These are phyloP conservation scores for Flaveria brownii DNA, from an alignment of 129 eudicot species.

Conservation along the genomic window DNA sequence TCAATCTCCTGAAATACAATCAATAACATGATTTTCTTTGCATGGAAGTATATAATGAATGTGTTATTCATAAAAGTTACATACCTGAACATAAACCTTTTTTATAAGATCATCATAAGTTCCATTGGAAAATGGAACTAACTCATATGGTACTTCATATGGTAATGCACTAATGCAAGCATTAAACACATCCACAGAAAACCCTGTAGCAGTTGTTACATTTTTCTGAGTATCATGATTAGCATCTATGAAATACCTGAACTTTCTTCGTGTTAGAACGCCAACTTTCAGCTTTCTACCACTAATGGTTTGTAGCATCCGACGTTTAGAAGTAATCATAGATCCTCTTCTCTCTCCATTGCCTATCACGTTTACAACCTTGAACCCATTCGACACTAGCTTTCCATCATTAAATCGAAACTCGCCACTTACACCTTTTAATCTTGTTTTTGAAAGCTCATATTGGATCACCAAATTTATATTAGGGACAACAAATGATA, in stretches of 20 bases:
- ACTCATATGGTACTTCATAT: constrained; percentile 36
- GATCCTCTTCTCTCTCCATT: constrained; percentile 37
- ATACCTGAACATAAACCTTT: constrained; percentile 44
- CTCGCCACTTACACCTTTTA: constrained; percentile 58
- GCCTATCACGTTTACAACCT: constrained; percentile 48
- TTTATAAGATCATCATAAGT: constrained; percentile 39
- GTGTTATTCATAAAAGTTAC: not conserved
- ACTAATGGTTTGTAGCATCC: constrained; percentile 9
- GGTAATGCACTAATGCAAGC: constrained; percentile 35
- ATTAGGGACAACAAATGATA: not conserved
- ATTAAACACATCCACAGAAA: constrained; percentile 44
- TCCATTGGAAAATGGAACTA: constrained; percentile 28
- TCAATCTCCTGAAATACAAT: constrained; percentile 33
- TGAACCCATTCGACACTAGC: constrained; percentile 25
- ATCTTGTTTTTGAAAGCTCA: constrained; percentile 23
- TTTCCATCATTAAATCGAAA: constrained; percentile 39
- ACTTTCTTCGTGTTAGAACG: constrained; percentile 26
- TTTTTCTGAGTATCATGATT: constrained; percentile 19
- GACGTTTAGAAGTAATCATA: constrained; percentile 33
- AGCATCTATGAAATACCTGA: constrained; percentile 30
- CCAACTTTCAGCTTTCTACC: constrained; percentile 41
- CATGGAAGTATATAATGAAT: not conserved
- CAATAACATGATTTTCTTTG: not conserved
- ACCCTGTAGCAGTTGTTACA: constrained; percentile 37
- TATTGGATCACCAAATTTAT: not conserved